Base-by-base conservation (phyloP, 768 basidiomycete species). In the Trametopsis cervina region DNA sequence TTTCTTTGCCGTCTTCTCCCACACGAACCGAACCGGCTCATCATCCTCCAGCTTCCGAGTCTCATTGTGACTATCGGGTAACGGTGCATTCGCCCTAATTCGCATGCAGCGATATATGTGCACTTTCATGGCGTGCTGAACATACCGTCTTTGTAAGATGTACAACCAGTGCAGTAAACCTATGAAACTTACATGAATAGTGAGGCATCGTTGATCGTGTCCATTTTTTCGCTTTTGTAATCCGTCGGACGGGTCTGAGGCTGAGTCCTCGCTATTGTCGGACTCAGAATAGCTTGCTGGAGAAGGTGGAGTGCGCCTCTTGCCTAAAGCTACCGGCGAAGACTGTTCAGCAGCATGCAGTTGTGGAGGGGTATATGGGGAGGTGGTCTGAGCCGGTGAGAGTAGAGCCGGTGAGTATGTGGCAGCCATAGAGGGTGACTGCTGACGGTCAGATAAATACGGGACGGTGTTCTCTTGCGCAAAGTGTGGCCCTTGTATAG, bases 1-100 rank as follows among this genome's bases (percentile, higher is more conserved):
- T 56, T 87, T 83, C 51, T 80, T 84, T 10, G 76, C 69, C 2
- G 86, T 89, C 61, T 85, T 85, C 52, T 83, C 79, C 86, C 86
- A 89, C 3, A 86, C 80, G 54, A 88, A 88, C 17, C 85, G 80
- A 12, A 88, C 69, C 1, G 83, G 76, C n/a, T 80, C 74, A 18
- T 69, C 60, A 10, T 68, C 57, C 2, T 64, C 67, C 1, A 80
- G 56, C 2, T 64, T 56, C 10, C 62, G 66, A 13, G 77, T 81
- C 57, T 88, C 85, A 9, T 57, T 54, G 56, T 85, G 77, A 44
- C 75, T 78, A 47, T 77, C 76, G 0, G 86, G 86, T 15, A 33
- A 15, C 1, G 73, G 59, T 50, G 78, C 77, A 55, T 80, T 82
- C 29, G 62, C 71, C 5, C 73, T 68, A 4, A 84, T 49, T 17